A percentile compares a stretch with the other conserved stretches of the same genome.
phyloP scores from a whole-genome alignment of 2,329 filamentous ascomycete species.

The Fusarium tupiense region DNA sequence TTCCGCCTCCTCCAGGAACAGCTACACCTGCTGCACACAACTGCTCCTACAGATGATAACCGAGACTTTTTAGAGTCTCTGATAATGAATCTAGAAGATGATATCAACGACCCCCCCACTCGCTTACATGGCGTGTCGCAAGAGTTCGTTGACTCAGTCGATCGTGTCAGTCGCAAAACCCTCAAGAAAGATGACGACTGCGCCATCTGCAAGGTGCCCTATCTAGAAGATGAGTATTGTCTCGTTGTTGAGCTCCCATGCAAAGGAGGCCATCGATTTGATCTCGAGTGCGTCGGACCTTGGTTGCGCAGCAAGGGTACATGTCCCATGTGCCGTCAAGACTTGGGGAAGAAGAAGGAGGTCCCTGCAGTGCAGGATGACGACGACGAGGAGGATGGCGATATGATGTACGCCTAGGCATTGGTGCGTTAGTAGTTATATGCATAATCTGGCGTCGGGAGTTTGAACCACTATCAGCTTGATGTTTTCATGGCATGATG shows the following conservation, averaged over 20 bases:
- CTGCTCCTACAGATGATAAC: conserved; percentile 60
- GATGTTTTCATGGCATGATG: conserved; percentile 10
- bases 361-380: conserved; percentile 57
- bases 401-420: conserved; percentile 55
- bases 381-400: conserved; percentile 63
- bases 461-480: conserved; percentile 35
- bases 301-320: conserved; percentile 73
- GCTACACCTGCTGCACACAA: conserved; percentile 60
- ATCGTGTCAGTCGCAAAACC: conserved; percentile 63
- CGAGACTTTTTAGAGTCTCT: conserved; percentile 61
- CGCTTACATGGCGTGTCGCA: conserved; percentile 65
- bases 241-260: conserved; percentile 73
- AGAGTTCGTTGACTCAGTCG: conserved; percentile 67
- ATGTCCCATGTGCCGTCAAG: conserved; percentile 71
- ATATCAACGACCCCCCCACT: conserved; percentile 63
- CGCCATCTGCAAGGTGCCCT: conserved; percentile 70
- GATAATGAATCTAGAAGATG: conserved; percentile 57
- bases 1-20: conserved; percentile 70
- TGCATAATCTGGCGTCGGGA: conserved; percentile 44
- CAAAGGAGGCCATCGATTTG: conserved; percentile 66
- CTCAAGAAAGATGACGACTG: conserved; percentile 64
- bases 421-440: not conserved
- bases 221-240: conserved; percentile 69
- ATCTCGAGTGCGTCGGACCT: conserved; percentile 73
- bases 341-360: conserved; percentile 65